Conservation (phyloP, 2,329 filamentous ascomycete genomes). For the Aureobasidium leucospermi region DNA sequence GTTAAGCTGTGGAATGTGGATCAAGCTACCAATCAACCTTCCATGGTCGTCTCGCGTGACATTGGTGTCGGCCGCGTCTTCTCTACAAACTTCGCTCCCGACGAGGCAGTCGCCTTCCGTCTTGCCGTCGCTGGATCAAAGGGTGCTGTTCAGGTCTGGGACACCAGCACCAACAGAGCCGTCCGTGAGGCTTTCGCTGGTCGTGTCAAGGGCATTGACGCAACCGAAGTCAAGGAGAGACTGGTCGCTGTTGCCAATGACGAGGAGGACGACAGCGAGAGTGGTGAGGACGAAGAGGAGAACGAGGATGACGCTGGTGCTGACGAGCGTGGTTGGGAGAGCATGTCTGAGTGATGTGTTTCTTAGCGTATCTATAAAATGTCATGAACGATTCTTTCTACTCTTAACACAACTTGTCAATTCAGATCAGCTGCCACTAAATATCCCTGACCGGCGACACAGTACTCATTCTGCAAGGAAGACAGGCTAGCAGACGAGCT, state of each 20-base stretch:
- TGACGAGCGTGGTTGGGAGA: conserved; percentile 28
- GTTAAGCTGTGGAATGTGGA: conserved; percentile 93
- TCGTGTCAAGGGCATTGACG: conserved; percentile 41
- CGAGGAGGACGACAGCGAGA: conserved; percentile 58
- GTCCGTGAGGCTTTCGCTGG: conserved; percentile 78
- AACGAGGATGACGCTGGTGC: conserved; percentile 42
- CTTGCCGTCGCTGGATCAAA: conserved; percentile 92
- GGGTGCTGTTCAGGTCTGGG: conserved; percentile 88
- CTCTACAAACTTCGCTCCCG: conserved; percentile 81
- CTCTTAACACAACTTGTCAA: too few species aligned
- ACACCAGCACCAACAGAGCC: conserved; percentile 85
- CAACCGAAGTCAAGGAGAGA: conserved; percentile 61
- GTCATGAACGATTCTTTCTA: not conserved
- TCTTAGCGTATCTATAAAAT: not conserved
- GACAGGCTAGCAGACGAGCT: too few species aligned
- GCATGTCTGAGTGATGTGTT: conserved; percentile 26
- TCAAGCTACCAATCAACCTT: conserved; percentile 55
- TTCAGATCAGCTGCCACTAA: too few species aligned
- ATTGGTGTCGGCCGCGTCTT: conserved; percentile 94
- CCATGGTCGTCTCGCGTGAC: conserved; percentile 85
- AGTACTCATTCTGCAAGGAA: too few species aligned
- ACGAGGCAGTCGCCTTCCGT: conserved; percentile 83
- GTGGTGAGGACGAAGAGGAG: conserved; percentile 52
- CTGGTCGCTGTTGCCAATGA: conserved; percentile 62
- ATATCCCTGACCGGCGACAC: too few species aligned